Base-by-base conservation (phyloP, 148 eudicot species). In the Mesembryanthemum crystallinum region DNA sequence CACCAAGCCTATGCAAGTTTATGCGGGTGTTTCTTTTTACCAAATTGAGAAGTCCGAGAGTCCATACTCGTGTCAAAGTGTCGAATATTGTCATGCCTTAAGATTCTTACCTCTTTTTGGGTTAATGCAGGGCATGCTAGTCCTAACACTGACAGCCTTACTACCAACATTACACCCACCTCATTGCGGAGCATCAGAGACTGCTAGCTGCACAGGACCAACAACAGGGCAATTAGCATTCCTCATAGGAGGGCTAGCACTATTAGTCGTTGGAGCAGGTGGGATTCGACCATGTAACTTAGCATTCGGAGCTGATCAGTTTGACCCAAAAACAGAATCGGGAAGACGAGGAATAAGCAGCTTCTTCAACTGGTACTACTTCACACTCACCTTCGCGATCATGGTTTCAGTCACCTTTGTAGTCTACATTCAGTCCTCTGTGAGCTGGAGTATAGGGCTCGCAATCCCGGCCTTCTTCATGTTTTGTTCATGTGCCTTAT, bases 281-380 rank as follows among this genome's bases (percentile, higher is more conserved):
- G 93, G 93, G 0, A 79, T 89, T 1, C 37, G 93, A 12, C 91
- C 93, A 24, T 89, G 91, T 65, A 87, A 86, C 74, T 52, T 87
- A 13, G 91, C 93, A 23, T 89, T 89, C 27, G 91, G 93, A 7
- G 91, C 89, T 0, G 89, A 89, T 65, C 93, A 87, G 32, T 88
- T 89, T 35, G 85, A 87, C 73, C 90, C 89, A 14, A 51, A 77
- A 7, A 89, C 89, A 1, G 89, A 84, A 9, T 86, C 88, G 0
- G 91, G 91, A 18, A 89, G 84, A 64, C 82, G 84, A 0, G 91
- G 88, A n/a, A 80, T 86, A 20, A 81, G 51, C 35, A 86, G 89
- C 67, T 89, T 87, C 84, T 89, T 89, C 83, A 89, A 86, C 39
- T 87, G 93, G 93, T 88, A 85, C 79, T 86, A 80, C 72, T 86